Percentiles rank a stretch among this genome's conserved stretches.
Conservation (phyloP, 2,329 filamentous ascomycete species). For the Sporothrix pallida region DNA sequence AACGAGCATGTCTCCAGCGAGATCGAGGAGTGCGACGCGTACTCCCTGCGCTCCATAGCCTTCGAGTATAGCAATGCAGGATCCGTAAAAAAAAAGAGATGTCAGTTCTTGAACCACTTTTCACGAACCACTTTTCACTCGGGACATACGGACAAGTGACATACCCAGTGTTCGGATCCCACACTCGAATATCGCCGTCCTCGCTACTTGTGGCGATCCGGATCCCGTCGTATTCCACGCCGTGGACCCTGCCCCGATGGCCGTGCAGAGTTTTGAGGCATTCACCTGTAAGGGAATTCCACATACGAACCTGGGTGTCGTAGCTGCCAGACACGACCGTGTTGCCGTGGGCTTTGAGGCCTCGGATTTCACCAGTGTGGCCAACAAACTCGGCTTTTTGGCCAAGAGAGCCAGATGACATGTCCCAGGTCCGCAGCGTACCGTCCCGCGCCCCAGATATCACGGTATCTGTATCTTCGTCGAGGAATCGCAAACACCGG, state of each 20-base stretch:
- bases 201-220: constrained; percentile 2
- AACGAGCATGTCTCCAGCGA: not conserved
- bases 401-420: not conserved
- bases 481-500: not conserved
- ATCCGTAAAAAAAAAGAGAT: not conserved
- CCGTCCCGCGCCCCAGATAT: constrained; percentile 2
- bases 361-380: constrained; percentile 4
- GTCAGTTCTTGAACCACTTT: not conserved
- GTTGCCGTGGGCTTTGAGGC: not conserved
- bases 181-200: constrained; percentile 1
- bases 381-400: constrained; percentile 2
- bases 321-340: constrained; percentile 3
- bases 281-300: constrained; percentile 2
- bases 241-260: constrained; percentile 1
- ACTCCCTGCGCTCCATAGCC: constrained; percentile 3
- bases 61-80: constrained; percentile 2
- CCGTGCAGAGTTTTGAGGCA: not conserved
- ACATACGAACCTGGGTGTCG: constrained; percentile 1
- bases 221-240: not conserved
- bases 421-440: not conserved
- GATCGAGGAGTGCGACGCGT: constrained; percentile 3
- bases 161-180: constrained; percentile 6
- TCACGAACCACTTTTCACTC: not conserved
- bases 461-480: not conserved
- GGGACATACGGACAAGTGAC: not conserved